Percentiles rank a stretch among this genome's conserved stretches.
These are phyloP conservation scores for Talaromyces ruber DNA, from an alignment of 495 filamentous ascomycete species.

Conservation along the genomic window DNA sequence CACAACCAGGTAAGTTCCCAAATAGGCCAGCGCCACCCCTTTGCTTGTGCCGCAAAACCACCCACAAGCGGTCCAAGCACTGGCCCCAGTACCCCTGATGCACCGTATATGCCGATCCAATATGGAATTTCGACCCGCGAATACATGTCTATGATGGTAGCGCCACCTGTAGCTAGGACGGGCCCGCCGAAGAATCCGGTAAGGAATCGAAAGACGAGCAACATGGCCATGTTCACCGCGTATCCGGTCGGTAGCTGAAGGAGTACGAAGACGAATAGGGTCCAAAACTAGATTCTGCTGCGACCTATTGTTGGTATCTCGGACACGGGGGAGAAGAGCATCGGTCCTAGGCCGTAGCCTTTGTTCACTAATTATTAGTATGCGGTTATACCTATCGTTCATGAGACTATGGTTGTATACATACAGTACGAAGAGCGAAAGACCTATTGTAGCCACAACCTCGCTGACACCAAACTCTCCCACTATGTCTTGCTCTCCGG, in stretches of 20 bases:
- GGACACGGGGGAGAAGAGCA: constrained; percentile 41
- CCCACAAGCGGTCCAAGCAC: constrained; percentile 36
- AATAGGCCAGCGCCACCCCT: constrained; percentile 42
- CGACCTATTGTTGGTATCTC: constrained; percentile 44
- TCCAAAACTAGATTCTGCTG: constrained; percentile 38
- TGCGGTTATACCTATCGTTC: background rate
- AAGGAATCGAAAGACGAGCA: constrained; percentile 46
- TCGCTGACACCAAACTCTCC: constrained; percentile 35
- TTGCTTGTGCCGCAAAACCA: constrained; percentile 23
- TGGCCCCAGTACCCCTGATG: constrained; percentile 28
- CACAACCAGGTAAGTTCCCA: constrained; percentile 41
- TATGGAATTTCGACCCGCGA: constrained; percentile 19
- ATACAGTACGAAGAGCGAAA: constrained; percentile 39
- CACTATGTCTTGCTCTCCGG: constrained; percentile 23
- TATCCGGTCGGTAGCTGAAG: constrained; percentile 38
- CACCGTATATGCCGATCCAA: constrained; percentile 26
- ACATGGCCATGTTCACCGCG: constrained; percentile 41
- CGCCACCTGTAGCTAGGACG: constrained; percentile 33
- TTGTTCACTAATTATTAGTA: background rate
- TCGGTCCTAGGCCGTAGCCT: constrained; percentile 36
- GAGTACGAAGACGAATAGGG: constrained; percentile 42
- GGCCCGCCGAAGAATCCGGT: constrained; percentile 46
- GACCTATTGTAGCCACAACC: constrained; percentile 37
- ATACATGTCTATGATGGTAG: constrained; percentile 29
- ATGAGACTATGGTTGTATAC: background rate